Evolutionary conservation across 306 rosid genomes (phyloP).

Genomic region (Vicia faba): DNA sequence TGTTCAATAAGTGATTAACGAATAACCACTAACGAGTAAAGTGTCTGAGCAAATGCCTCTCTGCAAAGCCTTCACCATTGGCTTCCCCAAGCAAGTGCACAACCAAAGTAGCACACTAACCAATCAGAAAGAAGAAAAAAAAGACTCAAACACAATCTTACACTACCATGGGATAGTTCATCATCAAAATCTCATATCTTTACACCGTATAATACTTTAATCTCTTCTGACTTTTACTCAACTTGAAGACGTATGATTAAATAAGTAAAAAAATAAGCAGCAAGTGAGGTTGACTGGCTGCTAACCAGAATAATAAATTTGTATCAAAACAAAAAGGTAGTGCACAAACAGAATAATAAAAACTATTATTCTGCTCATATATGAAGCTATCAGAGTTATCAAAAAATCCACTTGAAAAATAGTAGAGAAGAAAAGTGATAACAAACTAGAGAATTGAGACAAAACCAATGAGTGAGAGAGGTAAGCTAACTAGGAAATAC

Average conservation of each 20-base stretch:
- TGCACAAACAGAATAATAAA: too few species aligned
- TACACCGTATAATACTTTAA: background rate
- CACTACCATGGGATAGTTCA: background rate
- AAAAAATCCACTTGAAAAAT: background rate
- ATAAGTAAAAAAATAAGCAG: background rate
- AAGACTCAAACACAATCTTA: background rate
- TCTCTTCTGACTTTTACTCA: background rate
- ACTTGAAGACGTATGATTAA: background rate
- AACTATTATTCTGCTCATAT: too few species aligned
- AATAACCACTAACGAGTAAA: too few species aligned
- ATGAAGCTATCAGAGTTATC: background rate
- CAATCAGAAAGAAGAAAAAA: background rate
- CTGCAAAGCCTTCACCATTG: too few species aligned
- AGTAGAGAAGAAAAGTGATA: background rate
- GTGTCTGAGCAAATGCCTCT: too few species aligned
- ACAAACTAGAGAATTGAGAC: background rate
- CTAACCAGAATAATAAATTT: too few species aligned
- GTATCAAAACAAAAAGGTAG: too few species aligned
- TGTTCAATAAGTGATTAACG: too few species aligned
- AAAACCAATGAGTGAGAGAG: background rate
- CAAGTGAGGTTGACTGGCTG: background rate
- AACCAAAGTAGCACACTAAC: too few species aligned
- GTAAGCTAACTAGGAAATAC: background rate
- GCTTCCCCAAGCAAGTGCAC: too few species aligned
- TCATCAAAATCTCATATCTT: background rate